phyloP scores from a whole-genome alignment of 202 grass and related monocot species.

The Schoenoplectus tabernaemontani region DNA sequence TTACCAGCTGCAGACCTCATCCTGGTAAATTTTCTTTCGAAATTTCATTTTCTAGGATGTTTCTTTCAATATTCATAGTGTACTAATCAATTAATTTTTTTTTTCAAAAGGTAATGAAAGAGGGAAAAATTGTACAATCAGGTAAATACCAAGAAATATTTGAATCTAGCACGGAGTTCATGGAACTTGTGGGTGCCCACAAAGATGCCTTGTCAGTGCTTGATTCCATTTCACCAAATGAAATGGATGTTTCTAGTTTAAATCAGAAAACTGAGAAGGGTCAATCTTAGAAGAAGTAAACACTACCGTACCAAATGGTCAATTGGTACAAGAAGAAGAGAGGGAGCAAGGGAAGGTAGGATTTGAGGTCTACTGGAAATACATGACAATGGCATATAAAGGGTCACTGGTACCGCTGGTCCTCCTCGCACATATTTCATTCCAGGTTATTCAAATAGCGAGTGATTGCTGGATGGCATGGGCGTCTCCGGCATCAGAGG shows the following conservation, averaged over 20 bases:
- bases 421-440: constrained; percentile 59
- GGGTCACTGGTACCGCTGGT: constrained; percentile 56
- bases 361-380: constrained; percentile 80
- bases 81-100: neutral
- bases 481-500: constrained; percentile 56
- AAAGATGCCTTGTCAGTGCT: constrained; percentile 50
- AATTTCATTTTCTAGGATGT: neutral
- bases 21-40: constrained; percentile 40
- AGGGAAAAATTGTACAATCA: constrained; percentile 55
- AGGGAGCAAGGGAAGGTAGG: constrained; percentile 77
- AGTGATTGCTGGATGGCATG: constrained; percentile 93
- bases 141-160: constrained; percentile 64
- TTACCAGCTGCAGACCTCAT: constrained; percentile 60
- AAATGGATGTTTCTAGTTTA: neutral
- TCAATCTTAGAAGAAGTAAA: constrained; percentile 25
- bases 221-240: constrained; percentile 14
- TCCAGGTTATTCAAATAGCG: constrained; percentile 59
- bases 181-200: constrained; percentile 74
- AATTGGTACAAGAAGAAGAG: constrained; percentile 83
- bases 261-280: constrained; percentile 25
- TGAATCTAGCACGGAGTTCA: constrained; percentile 57
- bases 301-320: constrained; percentile 34
- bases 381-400: constrained; percentile 61
- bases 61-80: neutral
- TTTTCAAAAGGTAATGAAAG: constrained; percentile 57